phyloP scores from a whole-genome alignment of 441 rosid species.

The Gossypium schwendimanii region DNA sequence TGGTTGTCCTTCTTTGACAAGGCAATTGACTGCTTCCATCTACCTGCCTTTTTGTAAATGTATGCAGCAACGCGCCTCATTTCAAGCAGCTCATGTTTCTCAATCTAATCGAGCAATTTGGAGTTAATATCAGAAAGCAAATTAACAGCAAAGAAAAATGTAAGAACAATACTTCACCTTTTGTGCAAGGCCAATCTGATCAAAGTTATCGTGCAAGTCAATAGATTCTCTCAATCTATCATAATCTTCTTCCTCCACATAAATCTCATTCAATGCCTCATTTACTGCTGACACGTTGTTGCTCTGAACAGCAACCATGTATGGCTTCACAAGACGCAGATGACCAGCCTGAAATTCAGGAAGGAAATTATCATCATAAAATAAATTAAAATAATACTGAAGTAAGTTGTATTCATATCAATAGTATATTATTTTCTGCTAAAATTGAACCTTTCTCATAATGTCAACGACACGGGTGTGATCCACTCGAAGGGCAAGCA shows the following conservation, averaged over 20 bases:
- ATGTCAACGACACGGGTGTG: slow-evolving; percentile 97
- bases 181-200: slow-evolving; percentile 2
- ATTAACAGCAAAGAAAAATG: slow-evolving; percentile 24
- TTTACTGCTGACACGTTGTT: slow-evolving; percentile 92
- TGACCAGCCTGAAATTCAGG: slow-evolving; percentile 74
- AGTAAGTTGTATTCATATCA: neutral
- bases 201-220: neutral
- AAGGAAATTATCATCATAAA: neutral
- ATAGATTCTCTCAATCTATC: slow-evolving; percentile 37
- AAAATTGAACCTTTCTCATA: slow-evolving; percentile 75
- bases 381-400: slow-evolving; percentile 1
- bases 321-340: slow-evolving; percentile 88
- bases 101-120: slow-evolving; percentile 43
- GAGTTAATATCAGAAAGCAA: slow-evolving; percentile 18
- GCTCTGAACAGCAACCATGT: slow-evolving; percentile 95
- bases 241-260: slow-evolving; percentile 90
- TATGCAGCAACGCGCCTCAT: slow-evolving; percentile 99
- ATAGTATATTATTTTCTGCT: neutral
- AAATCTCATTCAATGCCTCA: slow-evolving; percentile 87
- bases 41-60: slow-evolving; percentile 96
- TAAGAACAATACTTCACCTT: neutral
- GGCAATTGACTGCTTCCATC: slow-evolving; percentile 99
- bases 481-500: slow-evolving; percentile 89
- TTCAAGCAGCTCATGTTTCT: slow-evolving; percentile 98
- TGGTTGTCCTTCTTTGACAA: slow-evolving; percentile 91